These are phyloP conservation scores for Trypethelium eluteriae DNA, from an alignment of 495 filamentous ascomycete genomes.

Conservation along the genomic window DNA sequence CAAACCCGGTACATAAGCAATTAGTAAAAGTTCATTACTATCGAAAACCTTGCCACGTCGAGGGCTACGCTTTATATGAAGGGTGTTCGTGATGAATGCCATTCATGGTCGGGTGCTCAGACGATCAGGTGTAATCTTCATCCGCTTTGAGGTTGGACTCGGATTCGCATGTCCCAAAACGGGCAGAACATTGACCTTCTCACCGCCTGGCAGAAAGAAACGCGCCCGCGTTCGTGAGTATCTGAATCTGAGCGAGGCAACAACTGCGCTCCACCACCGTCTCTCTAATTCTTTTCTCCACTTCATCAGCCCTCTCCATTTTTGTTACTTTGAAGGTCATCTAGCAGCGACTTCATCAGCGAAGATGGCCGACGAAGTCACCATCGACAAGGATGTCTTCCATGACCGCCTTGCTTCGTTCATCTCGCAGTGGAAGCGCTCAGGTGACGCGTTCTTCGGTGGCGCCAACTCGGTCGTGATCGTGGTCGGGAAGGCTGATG, in stretches of 20 bases:
- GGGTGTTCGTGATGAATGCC: too few species aligned
- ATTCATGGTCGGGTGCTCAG: too few species aligned
- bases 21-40: background rate
- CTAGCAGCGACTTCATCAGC: background rate
- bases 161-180: background rate
- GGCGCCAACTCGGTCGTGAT: slow-evolving; percentile 80
- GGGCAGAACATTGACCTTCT: background rate
- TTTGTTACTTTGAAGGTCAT: slow-evolving; percentile 17
- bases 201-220: slow-evolving; percentile 14
- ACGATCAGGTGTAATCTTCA: too few species aligned
- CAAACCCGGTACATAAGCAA: background rate
- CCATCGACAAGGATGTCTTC: slow-evolving; percentile 86
- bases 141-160: too few species aligned
- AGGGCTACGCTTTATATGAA: too few species aligned
- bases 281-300: slow-evolving; percentile 1
- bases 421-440: slow-evolving; percentile 83
- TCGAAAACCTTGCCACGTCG: too few species aligned
- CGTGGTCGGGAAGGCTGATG: slow-evolving; percentile 89
- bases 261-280: background rate
- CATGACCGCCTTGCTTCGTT: slow-evolving; percentile 85
- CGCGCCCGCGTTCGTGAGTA: slow-evolving; percentile 1
- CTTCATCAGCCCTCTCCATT: background rate
- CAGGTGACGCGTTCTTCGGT: slow-evolving; percentile 69
- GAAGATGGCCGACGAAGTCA: slow-evolving; percentile 56
- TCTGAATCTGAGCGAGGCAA: background rate